Evolutionary conservation across 2,329 filamentous ascomycete genomes (phyloP).

Genomic region (Colletotrichum sp.): DNA sequence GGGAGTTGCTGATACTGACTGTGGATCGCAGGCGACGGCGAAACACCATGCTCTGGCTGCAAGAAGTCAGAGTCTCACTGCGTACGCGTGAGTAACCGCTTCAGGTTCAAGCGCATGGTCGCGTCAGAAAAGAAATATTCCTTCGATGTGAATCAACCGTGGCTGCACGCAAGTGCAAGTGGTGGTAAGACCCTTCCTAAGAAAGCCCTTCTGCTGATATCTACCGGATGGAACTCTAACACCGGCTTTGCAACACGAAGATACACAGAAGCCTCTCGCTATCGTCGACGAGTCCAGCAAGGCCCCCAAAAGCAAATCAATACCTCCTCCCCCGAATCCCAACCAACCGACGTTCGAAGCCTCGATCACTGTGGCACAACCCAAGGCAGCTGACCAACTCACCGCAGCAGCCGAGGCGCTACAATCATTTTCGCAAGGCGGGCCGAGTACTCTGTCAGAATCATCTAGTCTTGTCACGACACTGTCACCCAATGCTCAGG

Average conservation of each 20-base stretch:
- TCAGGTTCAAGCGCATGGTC: constrained; percentile 2
- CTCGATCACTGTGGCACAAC: not conserved
- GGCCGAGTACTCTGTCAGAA: not conserved
- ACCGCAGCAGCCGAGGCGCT: not conserved
- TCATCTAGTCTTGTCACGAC: not conserved
- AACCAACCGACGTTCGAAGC: not conserved
- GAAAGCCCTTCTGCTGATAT: not conserved
- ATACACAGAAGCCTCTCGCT: not conserved
- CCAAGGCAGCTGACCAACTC: not conserved
- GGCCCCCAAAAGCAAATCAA: not conserved
- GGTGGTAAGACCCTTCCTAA: not conserved
- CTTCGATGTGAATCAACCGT: not conserved
- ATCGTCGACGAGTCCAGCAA: not conserved
- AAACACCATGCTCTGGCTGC: not conserved
- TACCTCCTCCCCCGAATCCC: not conserved
- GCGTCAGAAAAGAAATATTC: not conserved
- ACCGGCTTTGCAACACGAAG: rapidly evolving
- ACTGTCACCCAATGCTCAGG: not conserved
- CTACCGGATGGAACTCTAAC: not conserved
- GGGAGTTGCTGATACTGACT: not conserved
- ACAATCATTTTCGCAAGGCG: not conserved
- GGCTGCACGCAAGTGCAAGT: not conserved
- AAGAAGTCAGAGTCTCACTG: not conserved
- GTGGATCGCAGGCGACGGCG: not conserved
- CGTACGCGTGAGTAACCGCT: not conserved